Conservation (phyloP, 176 grass and related monocot species). For the Oryza coarctata region DNA sequence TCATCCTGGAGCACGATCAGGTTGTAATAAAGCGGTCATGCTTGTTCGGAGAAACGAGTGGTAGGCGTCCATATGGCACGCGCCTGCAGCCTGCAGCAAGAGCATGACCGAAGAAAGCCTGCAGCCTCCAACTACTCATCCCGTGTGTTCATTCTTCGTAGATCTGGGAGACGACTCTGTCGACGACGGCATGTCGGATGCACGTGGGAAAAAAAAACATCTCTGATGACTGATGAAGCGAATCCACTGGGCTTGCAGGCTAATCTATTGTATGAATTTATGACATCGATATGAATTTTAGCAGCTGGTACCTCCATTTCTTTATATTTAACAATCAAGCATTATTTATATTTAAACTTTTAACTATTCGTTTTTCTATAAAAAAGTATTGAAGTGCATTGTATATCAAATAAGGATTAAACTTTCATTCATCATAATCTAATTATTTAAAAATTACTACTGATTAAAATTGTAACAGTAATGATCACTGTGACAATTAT, state of each 20-base stretch:
- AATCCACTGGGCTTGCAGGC: neutral
- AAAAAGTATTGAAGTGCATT: too few relatives aligned
- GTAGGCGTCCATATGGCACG: slow-evolving; percentile 23
- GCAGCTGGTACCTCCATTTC: too few relatives aligned
- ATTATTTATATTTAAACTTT: too few relatives aligned
- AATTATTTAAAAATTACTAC: too few relatives aligned
- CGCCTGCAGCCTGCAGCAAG: neutral
- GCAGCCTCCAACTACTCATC: neutral
- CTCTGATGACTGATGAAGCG: neutral
- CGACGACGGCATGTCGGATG: neutral
- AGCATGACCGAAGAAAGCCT: neutral
- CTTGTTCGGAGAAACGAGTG: slow-evolving; percentile 19
- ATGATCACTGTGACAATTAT: too few relatives aligned
- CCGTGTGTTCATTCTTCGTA: neutral
- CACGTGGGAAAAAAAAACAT: neutral
- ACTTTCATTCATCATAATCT: too few relatives aligned
- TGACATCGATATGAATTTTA: neutral
- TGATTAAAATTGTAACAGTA: too few relatives aligned
- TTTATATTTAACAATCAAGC: too few relatives aligned
- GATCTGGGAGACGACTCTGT: slow-evolving; percentile 26
- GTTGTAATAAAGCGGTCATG: neutral
- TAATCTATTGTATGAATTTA: neutral
- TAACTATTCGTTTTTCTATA: too few relatives aligned
- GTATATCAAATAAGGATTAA: too few relatives aligned
- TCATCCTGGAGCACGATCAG: neutral